Base-by-base conservation (phyloP, 2,329 filamentous ascomycete species). In the Fusarium protoensiforme region DNA sequence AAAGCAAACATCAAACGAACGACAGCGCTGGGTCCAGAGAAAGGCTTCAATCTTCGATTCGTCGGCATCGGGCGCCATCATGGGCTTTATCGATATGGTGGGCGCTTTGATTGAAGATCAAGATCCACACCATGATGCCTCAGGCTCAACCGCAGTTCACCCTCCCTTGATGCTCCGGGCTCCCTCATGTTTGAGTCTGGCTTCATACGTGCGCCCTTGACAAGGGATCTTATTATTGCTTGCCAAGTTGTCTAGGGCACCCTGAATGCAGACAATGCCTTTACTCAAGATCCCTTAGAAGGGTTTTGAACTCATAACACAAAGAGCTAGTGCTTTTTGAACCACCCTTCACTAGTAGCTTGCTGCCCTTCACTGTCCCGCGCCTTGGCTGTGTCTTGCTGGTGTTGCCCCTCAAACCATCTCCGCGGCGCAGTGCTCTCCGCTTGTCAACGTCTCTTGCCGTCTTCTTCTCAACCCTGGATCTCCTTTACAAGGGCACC, bases 161-260 rank as follows among this genome's bases (percentile, higher is more conserved):
- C 58, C 58, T 63, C 54, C n/a, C 13, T 41, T 29, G 22, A 8
- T 53, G 29, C 41, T 33, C 27, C 33, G 31, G 27, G 8, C 65
- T 68, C 68, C 68, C 64, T 72, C 31, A 8, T 29, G 54, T 70
- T 48, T 48, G 29, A 54, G n/a, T 54, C n/a, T 22, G 27, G 54
- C n/a, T 53, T 29, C 8, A 53, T 18, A 46, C 35, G 16, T 41
- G 36, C 68, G 33, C 72, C 72, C 69, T 73, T 58, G 43, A 56
- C 8, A 71, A 74, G 72, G 72, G 72, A 65, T 61, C 14, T 46
- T 29, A 60, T 54, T 69, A 57, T 51, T 29, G 38, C 41, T 51
- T 24, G 27, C 41, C 43, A 57, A 43, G 46, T 11, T 53, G 11
- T 36, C 38, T 59, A 53, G n/a, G 48, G 48, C 48, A 35, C 61